Conservation (phyloP, 2,329 filamentous ascomycete genomes). For the Cercospora berteroae region DNA sequence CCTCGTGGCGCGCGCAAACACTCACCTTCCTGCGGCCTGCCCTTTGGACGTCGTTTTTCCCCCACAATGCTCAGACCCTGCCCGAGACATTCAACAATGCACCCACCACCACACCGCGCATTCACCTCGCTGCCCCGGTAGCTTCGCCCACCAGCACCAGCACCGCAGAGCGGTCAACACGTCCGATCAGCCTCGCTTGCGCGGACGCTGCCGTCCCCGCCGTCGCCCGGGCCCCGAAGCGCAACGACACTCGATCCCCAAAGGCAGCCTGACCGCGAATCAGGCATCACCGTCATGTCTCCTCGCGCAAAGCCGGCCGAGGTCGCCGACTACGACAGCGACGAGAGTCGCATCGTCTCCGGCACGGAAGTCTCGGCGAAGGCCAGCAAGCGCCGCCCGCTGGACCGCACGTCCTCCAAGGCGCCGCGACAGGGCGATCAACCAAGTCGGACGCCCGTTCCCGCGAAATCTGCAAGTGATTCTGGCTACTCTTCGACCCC, state of each 20-base stretch:
- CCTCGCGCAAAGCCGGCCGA: conserved; percentile 23
- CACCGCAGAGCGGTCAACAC: neutral
- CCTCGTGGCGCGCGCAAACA: conserved; percentile 30
- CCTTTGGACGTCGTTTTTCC: conserved; percentile 13
- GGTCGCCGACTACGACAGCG: conserved; percentile 45
- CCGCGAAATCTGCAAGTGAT: conserved; percentile 51
- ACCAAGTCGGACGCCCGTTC: conserved; percentile 39
- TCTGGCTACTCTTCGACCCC: conserved; percentile 58
- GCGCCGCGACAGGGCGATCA: conserved; percentile 29
- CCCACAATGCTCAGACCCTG: conserved; percentile 22
- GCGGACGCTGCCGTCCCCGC: conserved; percentile 12
- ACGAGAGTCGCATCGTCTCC: conserved; percentile 43
- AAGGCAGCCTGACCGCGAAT: neutral
- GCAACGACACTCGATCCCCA: neutral
- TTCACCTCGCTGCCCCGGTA: neutral
- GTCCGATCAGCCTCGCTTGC: conserved; percentile 1
- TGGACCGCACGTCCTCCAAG: conserved; percentile 30
- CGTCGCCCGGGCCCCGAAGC: conserved; percentile 9
- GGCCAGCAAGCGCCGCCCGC: conserved; percentile 38
- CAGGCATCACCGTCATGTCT: conserved; percentile 13
- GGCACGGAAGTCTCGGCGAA: conserved; percentile 47
- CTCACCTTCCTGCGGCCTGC: conserved; percentile 26
- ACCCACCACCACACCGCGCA: conserved; percentile 15
- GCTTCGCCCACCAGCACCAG: neutral
- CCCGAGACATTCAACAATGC: conserved; percentile 30